These are phyloP conservation scores for Aspergillus brasiliensis DNA, from an alignment of 2,329 filamentous ascomycete genomes.

Conservation along the genomic window DNA sequence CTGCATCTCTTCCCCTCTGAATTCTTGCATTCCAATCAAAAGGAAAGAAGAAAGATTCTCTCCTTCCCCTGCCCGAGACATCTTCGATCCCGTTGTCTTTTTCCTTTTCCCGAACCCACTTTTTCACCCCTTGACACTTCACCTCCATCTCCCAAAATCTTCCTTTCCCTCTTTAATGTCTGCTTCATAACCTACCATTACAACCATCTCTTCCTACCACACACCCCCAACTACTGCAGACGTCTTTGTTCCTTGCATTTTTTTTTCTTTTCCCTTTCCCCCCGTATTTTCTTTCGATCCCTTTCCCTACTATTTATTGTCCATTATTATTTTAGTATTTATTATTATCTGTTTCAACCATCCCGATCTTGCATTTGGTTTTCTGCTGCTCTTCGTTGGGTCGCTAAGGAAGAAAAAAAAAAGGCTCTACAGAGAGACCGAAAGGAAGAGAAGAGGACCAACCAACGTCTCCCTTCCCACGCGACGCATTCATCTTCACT, in stretches of 20 bases:
- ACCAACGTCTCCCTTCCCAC: constrained; percentile 29
- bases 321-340: constrained; percentile 4
- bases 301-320: background rate
- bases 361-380: too few species aligned
- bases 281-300: background rate
- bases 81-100: constrained; percentile 8
- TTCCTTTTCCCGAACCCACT: constrained; percentile 1
- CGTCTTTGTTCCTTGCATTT: background rate
- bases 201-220: background rate
- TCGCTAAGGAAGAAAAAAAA: constrained; percentile 3
- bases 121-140: constrained; percentile 15
- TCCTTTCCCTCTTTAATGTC: background rate
- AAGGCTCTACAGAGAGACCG: background rate
- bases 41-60: constrained; percentile 13
- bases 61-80: constrained; percentile 10
- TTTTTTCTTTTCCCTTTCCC: constrained; percentile 4
- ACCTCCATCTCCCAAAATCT: background rate
- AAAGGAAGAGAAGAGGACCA: constrained; percentile 11
- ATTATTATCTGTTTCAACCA: background rate
- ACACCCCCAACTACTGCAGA: background rate
- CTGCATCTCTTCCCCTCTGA: constrained; percentile 5
- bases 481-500: constrained; percentile 29
- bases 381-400: background rate
- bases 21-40: constrained; percentile 18
- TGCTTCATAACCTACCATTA: background rate